Evolutionary conservation across 345 rosid species (phyloP), one percentile per base, ranked within the genome.

Genomic region (Eucalyptus shirleyi): DNA sequence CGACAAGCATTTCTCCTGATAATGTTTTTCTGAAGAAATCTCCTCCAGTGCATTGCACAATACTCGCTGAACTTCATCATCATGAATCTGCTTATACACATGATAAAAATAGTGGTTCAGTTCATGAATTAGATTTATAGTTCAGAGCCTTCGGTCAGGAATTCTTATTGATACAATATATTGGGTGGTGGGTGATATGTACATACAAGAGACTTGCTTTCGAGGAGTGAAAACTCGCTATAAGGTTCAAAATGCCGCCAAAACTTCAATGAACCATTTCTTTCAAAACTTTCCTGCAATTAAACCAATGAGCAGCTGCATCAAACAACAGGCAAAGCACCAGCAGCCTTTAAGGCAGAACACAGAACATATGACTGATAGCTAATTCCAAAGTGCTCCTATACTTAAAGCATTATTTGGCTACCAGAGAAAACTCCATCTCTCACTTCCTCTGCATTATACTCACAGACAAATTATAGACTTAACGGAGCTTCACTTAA

Each of bases 1-100:
- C 12, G 92, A 92, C 93, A 97, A 83, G 81, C 98, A 96, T 92
- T 95, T 96, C 93, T 96, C 99, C 89, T 97, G 95, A 92, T 92
- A 92, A 87, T 90, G 93, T 89, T 96, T 96, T 42, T 91, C 94
- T 56, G 85, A 72, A 49, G 95, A 93, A 45, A 97, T 93, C 87
- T 96, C 98, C 55, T 94, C 96, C 89, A 98, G 93, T 44, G 98
- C 98, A 89, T 92, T 92, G 83, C 95, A 94, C 81, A 98, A 88
- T 86, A 95, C 94, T 90, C 90, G 90, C 91, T 94, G 95, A 89
- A 95, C 92, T 90, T 96, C 96, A 32, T 91, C 93, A 86, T 93
- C 96, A 88, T 90, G 90, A 83, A 86, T 89, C 97, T 95, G 90
- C 69, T 49, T 88, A 42, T 37, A 28, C 18, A 6, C 87, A 44